Evolutionary conservation across 139 green algal genomes (phyloP), one percentile per base, ranked within the genome.

Genomic region (Asterochloris sp.): DNA sequence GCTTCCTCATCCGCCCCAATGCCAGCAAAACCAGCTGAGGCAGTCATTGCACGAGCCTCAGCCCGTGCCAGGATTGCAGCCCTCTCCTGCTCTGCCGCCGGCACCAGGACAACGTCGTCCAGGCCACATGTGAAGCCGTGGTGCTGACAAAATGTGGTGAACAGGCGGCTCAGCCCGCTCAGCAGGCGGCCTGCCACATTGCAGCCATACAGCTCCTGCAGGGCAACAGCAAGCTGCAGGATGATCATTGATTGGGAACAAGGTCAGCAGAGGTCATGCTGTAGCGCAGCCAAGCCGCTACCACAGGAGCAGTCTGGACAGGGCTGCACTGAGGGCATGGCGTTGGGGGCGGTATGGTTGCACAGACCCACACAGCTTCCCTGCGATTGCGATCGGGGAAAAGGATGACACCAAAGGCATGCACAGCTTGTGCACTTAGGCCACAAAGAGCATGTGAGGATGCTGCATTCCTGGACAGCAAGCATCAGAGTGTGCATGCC

Each of bases 91-190:
- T 98, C 95, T 0, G 92, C 88, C 8, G 68, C 27, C 0, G 62
- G 12, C 12, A 87, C 81, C 28, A 99, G 91, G 64, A 97, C 84
- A 73, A 98, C 87, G 90, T 99, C 96, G 82, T 94, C 92, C 74
- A 98, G 92, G 82, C 96, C 94, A 86, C 97, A 99, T 6, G 96
- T 99, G 86, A 99, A 98, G 71, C 97, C 97, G 74, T 91, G 82
- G 77, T 87, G 89, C 87, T 98, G 95, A 69, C 97, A 86, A 87
- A 91, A 98, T 29, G 29, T 77, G 0, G 97, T 99, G 84, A 98
- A 93, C 16, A 99, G 92, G 54, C 96, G 90, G 66, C 86, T 92
- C 21, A 99, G 89, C 1, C 89, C 85, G 69, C 88, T 93, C 11
- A 98, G 90, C 60, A 99, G 75, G 27, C 86, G 78, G 13, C 94